phyloP scores from a whole-genome alignment of 225 moss, liverwort and hornwort genomes.

The Thuidium tamariscinum region DNA sequence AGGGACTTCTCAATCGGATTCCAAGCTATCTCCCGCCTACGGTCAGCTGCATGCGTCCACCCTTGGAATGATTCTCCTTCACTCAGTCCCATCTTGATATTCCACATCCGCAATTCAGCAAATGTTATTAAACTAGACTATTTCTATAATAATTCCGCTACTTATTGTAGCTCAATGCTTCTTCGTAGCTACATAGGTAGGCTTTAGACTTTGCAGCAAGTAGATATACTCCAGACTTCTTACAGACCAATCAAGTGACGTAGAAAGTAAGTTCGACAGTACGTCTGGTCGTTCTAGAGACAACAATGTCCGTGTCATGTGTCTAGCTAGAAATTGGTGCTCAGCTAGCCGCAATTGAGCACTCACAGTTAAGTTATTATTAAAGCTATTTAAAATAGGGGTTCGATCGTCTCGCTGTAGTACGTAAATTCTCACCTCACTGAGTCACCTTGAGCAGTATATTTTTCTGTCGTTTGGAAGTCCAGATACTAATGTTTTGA shows the following conservation, averaged over 20 bases:
- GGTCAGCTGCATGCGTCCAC: neutral
- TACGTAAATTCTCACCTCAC: too few species aligned
- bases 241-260: neutral
- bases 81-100: neutral
- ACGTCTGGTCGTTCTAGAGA: neutral
- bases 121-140: too few species aligned
- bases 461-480: neutral
- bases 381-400: too few species aligned
- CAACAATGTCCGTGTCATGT: neutral
- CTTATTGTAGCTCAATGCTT: too few species aligned
- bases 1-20: neutral
- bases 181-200: neutral
- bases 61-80: neutral
- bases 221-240: neutral
- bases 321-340: neutral
- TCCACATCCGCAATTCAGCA: neutral
- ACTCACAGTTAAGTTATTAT: too few species aligned
- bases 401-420: too few species aligned
- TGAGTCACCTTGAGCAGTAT: neutral
- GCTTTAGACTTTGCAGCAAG: neutral
- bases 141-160: neutral
- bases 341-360: neutral
- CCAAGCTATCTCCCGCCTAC: neutral
- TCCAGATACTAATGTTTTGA: neutral
- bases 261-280: neutral